Conservation (phyloP, 441 rosid genomes). For the Macaranga tanarius region DNA sequence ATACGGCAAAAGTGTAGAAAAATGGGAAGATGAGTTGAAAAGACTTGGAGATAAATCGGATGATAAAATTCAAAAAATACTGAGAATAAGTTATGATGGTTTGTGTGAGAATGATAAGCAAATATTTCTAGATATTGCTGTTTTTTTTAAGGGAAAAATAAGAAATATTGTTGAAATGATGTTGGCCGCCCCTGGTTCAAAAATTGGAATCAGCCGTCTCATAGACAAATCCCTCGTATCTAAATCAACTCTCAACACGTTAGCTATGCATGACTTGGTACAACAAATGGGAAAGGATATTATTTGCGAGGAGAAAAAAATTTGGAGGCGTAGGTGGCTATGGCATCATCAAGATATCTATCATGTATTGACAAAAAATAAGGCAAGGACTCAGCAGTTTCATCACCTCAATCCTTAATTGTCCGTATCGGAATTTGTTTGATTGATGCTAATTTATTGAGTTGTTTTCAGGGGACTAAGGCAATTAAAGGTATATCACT, state of each 20-base stretch:
- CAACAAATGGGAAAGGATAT: no score
- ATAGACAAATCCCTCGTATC: constrained; percentile 27
- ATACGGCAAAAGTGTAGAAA: background rate
- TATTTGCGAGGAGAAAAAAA: constrained; percentile 23
- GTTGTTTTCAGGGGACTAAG: constrained; percentile 3
- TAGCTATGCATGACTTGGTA: constrained; percentile 44
- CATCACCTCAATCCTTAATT: no score
- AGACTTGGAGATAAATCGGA: no score
- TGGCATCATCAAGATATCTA: constrained; percentile 25
- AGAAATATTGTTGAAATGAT: constrained; percentile 20
- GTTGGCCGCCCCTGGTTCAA: constrained; percentile 13
- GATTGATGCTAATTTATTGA: no score
- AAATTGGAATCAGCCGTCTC: constrained; percentile 20
- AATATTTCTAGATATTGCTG: constrained; percentile 42
- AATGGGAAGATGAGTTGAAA: no score
- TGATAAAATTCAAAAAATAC: no score
- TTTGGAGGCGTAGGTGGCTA: constrained; percentile 34
- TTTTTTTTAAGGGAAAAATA: constrained; percentile 30
- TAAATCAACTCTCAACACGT: background rate
- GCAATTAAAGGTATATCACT: constrained; percentile 10
- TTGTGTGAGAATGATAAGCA: constrained; percentile 22
- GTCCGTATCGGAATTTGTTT: no score
- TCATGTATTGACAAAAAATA: constrained; percentile 15
- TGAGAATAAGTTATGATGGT: constrained; percentile 43
- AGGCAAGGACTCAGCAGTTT: constrained; percentile 22